These are phyloP conservation scores for Gracilaria caudata DNA, from an alignment of 23 red algal genomes.

Conservation along the genomic window DNA sequence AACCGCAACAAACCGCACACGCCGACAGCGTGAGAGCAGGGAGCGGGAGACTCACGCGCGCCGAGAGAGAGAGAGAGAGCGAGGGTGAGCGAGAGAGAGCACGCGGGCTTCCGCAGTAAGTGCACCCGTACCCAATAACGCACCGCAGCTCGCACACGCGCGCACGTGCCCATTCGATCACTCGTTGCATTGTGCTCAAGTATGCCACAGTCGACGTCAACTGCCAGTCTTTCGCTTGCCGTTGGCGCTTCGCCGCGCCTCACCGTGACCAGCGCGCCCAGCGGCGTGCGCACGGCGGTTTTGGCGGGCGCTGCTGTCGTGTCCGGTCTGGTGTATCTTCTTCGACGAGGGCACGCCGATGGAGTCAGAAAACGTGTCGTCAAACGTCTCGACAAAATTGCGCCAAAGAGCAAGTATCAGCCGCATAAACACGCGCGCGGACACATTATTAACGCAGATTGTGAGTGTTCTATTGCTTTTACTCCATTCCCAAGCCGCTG, in stretches of 20 bases:
- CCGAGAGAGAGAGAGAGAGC: too few species aligned
- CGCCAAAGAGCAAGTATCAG: constrained; percentile 33
- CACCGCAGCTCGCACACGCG: too few species aligned
- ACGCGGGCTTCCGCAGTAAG: background rate
- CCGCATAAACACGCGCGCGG: background rate
- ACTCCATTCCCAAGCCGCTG: background rate
- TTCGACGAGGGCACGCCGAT: constrained; percentile 32
- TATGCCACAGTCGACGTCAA: constrained; percentile 17
- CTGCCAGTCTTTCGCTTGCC: constrained; percentile 46
- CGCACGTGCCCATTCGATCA: background rate
- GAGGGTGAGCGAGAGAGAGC: too few species aligned
- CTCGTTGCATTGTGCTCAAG: background rate
- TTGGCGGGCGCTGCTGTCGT: constrained; percentile 41
- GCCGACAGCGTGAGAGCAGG: too few species aligned
- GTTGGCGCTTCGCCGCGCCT: constrained; percentile 21
- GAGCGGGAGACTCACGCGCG: too few species aligned
- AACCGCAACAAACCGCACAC: background rate
- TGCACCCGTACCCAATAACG: background rate
- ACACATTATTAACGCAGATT: constrained; percentile 58
- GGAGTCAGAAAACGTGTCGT: constrained; percentile 57
- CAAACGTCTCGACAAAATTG: constrained; percentile 36
- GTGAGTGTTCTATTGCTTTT: constrained; percentile 16
- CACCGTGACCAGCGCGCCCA: constrained; percentile 33
- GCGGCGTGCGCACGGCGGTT: constrained; percentile 31
- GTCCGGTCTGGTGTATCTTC: constrained; percentile 43